A percentile compares a stretch with the other conserved stretches of the same genome.
phyloP scores from a whole-genome alignment of 169 alveolate genomes.

The Cryptosporidium andersoni region DNA sequence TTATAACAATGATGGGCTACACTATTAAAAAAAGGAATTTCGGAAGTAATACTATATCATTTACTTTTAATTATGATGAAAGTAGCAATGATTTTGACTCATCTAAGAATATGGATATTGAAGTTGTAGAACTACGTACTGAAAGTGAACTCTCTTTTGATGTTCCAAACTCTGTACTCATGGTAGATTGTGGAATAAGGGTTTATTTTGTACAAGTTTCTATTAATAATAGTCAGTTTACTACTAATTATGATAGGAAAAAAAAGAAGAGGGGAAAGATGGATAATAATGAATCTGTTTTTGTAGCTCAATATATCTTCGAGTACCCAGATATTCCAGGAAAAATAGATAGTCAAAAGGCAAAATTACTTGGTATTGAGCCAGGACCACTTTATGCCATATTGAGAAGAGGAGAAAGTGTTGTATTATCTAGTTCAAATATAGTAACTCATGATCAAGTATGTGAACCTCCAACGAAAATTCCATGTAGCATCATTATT shows the following conservation, averaged over 20 bases:
- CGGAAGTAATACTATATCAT: slow-evolving; percentile 7
- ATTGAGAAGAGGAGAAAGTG: slow-evolving; percentile 84
- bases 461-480: slow-evolving; percentile 80
- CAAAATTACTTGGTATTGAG: slow-evolving; percentile 80
- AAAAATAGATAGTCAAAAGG: slow-evolving; percentile 79
- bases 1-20: slow-evolving; percentile 36
- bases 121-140: slow-evolving; percentile 7
- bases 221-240: no score
- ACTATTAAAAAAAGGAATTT: not conserved
- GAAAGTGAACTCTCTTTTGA: not conserved
- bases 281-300: not conserved
- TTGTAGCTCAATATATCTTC: slow-evolving; percentile 69
- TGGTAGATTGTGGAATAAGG: not conserved
- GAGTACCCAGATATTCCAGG: slow-evolving; percentile 78
- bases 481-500: slow-evolving; percentile 75
- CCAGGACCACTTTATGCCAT: slow-evolving; percentile 86
- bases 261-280: not conserved
- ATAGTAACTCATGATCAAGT: slow-evolving; percentile 83
- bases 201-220: no score
- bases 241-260: no score
- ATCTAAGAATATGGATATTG: slow-evolving; percentile 34
- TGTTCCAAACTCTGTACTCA: not conserved
- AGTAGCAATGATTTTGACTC: not conserved
- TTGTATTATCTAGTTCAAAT: slow-evolving; percentile 79
- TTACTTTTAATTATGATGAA: slow-evolving; percentile 1